These are phyloP conservation scores for Rutstroemia sp. DNA, from an alignment of 2,329 filamentous ascomycete species.

Conservation along the genomic window DNA sequence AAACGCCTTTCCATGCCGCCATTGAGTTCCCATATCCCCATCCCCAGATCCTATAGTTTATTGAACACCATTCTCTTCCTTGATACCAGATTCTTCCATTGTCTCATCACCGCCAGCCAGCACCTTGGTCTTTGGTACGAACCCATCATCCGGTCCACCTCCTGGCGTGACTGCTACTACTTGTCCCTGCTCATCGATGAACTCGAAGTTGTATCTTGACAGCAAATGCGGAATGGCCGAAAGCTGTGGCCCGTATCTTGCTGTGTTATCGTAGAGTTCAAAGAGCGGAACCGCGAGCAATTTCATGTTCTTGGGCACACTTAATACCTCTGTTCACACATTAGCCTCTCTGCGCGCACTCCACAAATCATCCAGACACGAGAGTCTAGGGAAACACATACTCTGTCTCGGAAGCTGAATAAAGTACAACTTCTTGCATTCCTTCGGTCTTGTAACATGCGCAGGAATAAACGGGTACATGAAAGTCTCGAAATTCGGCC, in stretches of 20 bases:
- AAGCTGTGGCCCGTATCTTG: slow-evolving; percentile 88
- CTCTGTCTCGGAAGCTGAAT: slow-evolving; percentile 90
- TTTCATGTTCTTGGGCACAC: slow-evolving; percentile 99
- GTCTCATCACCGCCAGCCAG: slow-evolving; percentile 52
- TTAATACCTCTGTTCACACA: slow-evolving; percentile 67
- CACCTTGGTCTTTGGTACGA: slow-evolving; percentile 57
- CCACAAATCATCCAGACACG: neutral
- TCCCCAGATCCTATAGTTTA: neutral
- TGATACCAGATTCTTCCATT: slow-evolving; percentile 39
- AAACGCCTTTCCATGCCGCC: slow-evolving; percentile 17
- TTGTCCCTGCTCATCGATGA: slow-evolving; percentile 86
- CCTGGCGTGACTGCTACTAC: slow-evolving; percentile 81
- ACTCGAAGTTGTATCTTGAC: slow-evolving; percentile 95
- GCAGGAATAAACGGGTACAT: slow-evolving; percentile 98
- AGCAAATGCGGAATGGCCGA: slow-evolving; percentile 93
- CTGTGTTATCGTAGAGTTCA: slow-evolving; percentile 96
- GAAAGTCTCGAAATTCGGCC: slow-evolving; percentile 98
- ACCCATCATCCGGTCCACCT: slow-evolving; percentile 46
- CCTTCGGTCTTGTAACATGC: slow-evolving; percentile 92
- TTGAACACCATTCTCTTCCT: slow-evolving; percentile 34
- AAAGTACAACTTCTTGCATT: slow-evolving; percentile 98
- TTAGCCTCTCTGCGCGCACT: neutral
- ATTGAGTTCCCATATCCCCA: neutral
- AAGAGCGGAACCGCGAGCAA: slow-evolving; percentile 93
- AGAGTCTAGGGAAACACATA: slow-evolving; percentile 37